These are phyloP conservation scores for Phytophthora sojae DNA, from an alignment of 352 stramenopile genomes.

Conservation along the genomic window DNA sequence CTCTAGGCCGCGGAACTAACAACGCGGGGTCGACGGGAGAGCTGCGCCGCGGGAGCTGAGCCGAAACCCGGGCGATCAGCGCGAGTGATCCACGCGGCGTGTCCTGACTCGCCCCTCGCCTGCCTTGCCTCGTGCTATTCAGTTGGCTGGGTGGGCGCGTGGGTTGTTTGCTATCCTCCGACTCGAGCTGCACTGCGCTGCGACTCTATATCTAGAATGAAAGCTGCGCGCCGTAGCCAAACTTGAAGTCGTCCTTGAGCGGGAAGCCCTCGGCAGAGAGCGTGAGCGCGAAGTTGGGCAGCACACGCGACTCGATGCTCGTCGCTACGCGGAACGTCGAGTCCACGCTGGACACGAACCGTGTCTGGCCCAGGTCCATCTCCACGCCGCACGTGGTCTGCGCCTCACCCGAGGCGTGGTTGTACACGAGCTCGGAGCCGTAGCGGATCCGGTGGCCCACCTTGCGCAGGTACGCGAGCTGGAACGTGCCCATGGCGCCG, in stretches of 20 bases:
- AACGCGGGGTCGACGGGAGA: constrained; percentile 26
- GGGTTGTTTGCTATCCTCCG: constrained; percentile 34
- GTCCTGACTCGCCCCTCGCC: constrained; percentile 18
- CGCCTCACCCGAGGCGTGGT: constrained; percentile 83
- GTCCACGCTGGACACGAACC: constrained; percentile 86
- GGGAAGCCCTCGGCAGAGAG: constrained; percentile 87
- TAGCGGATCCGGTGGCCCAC: constrained; percentile 85
- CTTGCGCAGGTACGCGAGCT: constrained; percentile 90
- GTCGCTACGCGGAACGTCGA: constrained; percentile 85
- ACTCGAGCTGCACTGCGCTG: constrained; percentile 31
- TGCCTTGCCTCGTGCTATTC: constrained; percentile 34
- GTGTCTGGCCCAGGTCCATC: constrained; percentile 85
- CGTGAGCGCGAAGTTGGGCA: constrained; percentile 88
- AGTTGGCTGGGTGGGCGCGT: constrained; percentile 17
- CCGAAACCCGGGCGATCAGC: not conserved
- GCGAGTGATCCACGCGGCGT: constrained; percentile 9
- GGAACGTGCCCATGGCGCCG: constrained; percentile 82
- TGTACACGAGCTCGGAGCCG: constrained; percentile 89
- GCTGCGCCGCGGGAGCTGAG: constrained; percentile 12
- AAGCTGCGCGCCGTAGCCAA: constrained; percentile 91
- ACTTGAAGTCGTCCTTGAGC: constrained; percentile 91
- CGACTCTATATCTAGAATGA: constrained; percentile 72
- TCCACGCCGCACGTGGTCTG: constrained; percentile 85
- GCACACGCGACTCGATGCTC: constrained; percentile 84
- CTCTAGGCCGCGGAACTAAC: constrained; percentile 34